A percentile compares a stretch with the other conserved stretches of the same genome.
These are phyloP conservation scores for Mortierella antarctica DNA, from an alignment of 192 early-diverging fungal genomes.

Conservation along the genomic window DNA sequence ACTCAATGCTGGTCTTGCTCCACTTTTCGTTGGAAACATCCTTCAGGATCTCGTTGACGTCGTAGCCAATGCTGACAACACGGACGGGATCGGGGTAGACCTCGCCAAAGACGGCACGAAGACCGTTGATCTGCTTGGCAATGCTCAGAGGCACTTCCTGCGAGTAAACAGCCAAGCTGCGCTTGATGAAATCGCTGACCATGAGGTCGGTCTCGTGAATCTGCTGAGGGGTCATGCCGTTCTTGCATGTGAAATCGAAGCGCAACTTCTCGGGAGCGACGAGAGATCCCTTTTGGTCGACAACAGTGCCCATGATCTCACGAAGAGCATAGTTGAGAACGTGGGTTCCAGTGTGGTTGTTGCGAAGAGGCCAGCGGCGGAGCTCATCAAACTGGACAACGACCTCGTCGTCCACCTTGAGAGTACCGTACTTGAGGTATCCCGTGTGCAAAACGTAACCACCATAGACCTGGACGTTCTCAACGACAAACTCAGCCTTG, in stretches of 20 bases:
- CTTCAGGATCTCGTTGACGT: conserved; percentile 86
- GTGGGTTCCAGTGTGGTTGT: conserved; percentile 98
- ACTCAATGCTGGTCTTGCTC: conserved; percentile 89
- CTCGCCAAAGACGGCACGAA: conserved; percentile 98
- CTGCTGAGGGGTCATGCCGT: conserved; percentile 52
- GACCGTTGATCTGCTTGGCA: conserved; percentile 89
- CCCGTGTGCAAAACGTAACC: conserved; percentile 98
- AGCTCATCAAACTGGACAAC: conserved; percentile 88
- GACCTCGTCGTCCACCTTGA: conserved; percentile 77
- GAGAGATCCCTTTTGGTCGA: conserved; percentile 96
- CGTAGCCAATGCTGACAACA: conserved; percentile 92
- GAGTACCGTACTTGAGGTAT: conserved; percentile 88
- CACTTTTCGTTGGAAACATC: conserved; percentile 85
- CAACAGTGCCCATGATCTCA: conserved; percentile 77
- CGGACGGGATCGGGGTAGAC: conserved; percentile 98
- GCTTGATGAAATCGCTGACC: conserved; percentile 79
- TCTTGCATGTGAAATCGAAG: conserved; percentile 93
- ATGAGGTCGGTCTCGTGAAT: conserved; percentile 57
- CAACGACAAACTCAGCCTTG: conserved; percentile 88
- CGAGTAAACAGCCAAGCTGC: conserved; percentile 80
- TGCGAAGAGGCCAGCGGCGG: conserved; percentile 88
- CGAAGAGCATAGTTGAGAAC: conserved; percentile 95
- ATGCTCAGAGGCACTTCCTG: conserved; percentile 85
- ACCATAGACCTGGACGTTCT: conserved; percentile 92
- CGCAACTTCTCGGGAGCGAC: conserved; percentile 96